phyloP scores from a whole-genome alignment of 2,329 filamentous ascomycete species.

The Fusarium proliferatum region DNA sequence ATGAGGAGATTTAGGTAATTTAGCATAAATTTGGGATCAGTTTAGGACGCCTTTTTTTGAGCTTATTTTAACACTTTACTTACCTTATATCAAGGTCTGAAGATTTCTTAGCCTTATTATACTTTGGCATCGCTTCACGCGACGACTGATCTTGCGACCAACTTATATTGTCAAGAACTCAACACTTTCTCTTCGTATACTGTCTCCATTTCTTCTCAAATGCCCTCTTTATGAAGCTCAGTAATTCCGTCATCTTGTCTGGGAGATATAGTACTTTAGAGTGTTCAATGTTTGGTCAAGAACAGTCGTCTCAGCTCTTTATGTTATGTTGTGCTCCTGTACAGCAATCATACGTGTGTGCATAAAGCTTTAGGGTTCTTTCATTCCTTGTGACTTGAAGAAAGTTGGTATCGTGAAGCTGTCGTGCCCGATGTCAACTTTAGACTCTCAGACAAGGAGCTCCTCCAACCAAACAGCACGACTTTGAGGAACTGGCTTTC shows the following conservation, averaged over 20 bases:
- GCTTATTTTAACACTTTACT: too few relatives aligned
- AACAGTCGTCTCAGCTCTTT: neutral
- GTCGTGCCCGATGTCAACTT: neutral
- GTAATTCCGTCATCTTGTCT: neutral
- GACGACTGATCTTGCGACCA: too few relatives aligned
- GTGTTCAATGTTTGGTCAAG: neutral
- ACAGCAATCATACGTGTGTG: accelerated
- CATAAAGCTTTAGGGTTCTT: neutral
- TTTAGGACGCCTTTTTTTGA: too few relatives aligned
- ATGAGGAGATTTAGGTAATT: too few relatives aligned
- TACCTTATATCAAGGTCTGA: too few relatives aligned
- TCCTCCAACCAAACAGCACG: neutral
- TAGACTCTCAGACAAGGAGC: neutral
- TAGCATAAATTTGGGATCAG: too few relatives aligned
- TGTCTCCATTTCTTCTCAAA: neutral
- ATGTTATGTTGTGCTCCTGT: accelerated
- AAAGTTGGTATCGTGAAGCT: neutral
- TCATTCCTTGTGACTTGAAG: accelerated
- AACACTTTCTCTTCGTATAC: neutral
- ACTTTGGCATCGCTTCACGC: neutral
- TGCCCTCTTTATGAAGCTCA: too few relatives aligned
- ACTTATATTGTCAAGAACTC: neutral
- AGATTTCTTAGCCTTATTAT: neutral
- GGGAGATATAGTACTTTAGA: accelerated
- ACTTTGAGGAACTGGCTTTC: neutral